Percentiles rank a stretch among this genome's conserved stretches.
Evolutionary conservation across 495 filamentous ascomycete genomes (phyloP).

Genomic region (Trichodelitschia bisporula): DNA sequence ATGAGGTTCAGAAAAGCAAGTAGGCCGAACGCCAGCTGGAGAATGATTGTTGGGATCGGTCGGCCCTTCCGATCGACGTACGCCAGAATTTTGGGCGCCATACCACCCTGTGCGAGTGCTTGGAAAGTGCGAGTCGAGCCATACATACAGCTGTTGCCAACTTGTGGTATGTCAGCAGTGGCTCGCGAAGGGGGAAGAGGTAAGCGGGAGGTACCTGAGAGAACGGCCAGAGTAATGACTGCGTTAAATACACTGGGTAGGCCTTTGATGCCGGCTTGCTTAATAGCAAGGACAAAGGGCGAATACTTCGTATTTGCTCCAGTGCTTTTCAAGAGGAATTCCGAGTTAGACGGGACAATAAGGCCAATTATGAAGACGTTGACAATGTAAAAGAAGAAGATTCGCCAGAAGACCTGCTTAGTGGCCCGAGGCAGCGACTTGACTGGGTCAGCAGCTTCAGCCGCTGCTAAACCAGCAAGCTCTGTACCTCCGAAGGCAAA

Average conservation of each 20-base stretch:
- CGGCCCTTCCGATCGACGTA: conserved; percentile 16
- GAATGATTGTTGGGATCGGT: conserved; percentile 34
- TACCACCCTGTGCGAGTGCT: conserved; percentile 15
- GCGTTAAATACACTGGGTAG: conserved; percentile 15
- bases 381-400: conserved; percentile 20
- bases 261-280: conserved; percentile 12
- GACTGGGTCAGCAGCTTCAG: conserved; percentile 20
- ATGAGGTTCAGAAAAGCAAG: conserved; percentile 12
- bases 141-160: conserved; percentile 14
- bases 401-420: conserved; percentile 24
- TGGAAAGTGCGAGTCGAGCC: conserved; percentile 14
- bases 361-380: conserved; percentile 13
- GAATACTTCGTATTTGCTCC: conserved; percentile 8
- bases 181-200: too few species aligned
- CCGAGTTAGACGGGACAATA: conserved; percentile 10
- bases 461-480: conserved; percentile 22
- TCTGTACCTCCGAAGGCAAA: conserved; percentile 43
- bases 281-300: conserved; percentile 15
- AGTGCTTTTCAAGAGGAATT: conserved; percentile 7
- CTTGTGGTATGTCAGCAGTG: too few species aligned
- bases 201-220: too few species aligned
- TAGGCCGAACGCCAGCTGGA: conserved; percentile 29
- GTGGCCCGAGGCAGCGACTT: conserved; percentile 21
- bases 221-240: conserved; percentile 15
- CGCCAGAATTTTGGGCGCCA: conserved; percentile 14